Percentiles rank a stretch among this genome's conserved stretches.
phyloP scores from a whole-genome alignment of 2,329 filamentous ascomycete species.

The Trichoderma sp. region DNA sequence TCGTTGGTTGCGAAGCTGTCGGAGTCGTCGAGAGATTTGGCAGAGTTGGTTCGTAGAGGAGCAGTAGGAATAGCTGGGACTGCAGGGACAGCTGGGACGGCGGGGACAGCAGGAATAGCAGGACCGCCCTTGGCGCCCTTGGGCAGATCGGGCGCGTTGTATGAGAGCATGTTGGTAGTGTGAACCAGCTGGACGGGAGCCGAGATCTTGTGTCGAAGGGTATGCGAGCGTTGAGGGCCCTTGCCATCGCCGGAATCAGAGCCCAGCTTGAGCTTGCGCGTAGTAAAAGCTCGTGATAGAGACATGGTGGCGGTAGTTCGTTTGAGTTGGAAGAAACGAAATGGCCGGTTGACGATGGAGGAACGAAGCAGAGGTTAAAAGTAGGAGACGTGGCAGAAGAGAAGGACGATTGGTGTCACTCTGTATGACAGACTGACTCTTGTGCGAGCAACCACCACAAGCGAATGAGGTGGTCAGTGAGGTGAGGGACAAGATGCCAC shows the following conservation, averaged over 20 bases:
- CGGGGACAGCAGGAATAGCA: neutral
- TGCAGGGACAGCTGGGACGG: too few species aligned
- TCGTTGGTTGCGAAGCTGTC: constrained; percentile 57
- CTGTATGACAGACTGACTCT: neutral
- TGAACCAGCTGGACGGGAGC: constrained; percentile 82
- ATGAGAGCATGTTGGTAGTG: constrained; percentile 93
- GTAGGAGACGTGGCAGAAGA: neutral
- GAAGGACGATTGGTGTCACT: neutral
- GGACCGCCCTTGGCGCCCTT: constrained; percentile 2
- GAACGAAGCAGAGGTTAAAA: neutral
- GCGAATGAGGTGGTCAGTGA: constrained; percentile 5
- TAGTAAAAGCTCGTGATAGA: constrained; percentile 70
- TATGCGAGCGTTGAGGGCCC: constrained; percentile 39
- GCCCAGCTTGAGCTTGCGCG: constrained; percentile 58
- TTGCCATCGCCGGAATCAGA: constrained; percentile 44
- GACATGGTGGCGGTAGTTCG: constrained; percentile 40
- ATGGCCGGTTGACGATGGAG: neutral
- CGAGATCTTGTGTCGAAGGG: constrained; percentile 73
- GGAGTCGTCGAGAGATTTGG: constrained; percentile 68
- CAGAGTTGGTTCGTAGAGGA: constrained; percentile 47
- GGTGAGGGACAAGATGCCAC: constrained; percentile 6
- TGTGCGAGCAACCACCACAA: neutral
- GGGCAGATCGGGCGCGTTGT: constrained; percentile 85
- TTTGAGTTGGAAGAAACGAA: neutral
- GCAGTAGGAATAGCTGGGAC: neutral